Percentiles rank a stretch among this genome's conserved stretches.
Conservation (phyloP, 2,329 filamentous ascomycete species). For the Pleomassaria siparia region DNA sequence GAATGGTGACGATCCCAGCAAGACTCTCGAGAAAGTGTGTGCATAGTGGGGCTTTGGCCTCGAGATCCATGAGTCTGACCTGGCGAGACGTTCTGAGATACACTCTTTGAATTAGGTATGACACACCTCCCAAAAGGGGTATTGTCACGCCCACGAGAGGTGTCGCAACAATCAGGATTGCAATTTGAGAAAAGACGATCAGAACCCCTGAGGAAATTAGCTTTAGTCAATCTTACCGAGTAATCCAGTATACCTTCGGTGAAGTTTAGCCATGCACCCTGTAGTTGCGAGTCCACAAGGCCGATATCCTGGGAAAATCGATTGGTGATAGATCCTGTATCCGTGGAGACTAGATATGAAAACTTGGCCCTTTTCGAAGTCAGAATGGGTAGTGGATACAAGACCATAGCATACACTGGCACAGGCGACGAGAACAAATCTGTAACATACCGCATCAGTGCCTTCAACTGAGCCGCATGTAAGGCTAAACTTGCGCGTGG, state of each 20-base stretch:
- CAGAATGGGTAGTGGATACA: too few species aligned
- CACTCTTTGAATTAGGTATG: constrained; percentile 89
- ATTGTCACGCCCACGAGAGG: constrained; percentile 77
- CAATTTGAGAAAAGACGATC: constrained; percentile 47
- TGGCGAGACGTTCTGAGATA: constrained; percentile 77
- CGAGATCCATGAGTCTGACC: constrained; percentile 3
- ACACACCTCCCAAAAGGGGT: constrained; percentile 72
- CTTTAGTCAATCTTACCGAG: background rate
- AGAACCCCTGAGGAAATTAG: constrained; percentile 27
- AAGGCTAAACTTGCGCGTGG: constrained; percentile 11
- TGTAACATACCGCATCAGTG: constrained; percentile 14
- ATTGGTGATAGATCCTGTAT: constrained; percentile 29
- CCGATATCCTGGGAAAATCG: constrained; percentile 46
- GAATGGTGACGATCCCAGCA: constrained; percentile 85
- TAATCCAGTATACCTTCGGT: constrained; percentile 1
- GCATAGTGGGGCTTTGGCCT: constrained; percentile 62
- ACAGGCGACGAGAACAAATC: too few species aligned
- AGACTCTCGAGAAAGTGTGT: constrained; percentile 95
- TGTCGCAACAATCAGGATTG: constrained; percentile 74
- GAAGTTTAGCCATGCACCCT: constrained; percentile 22
- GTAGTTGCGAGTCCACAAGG: constrained; percentile 44
- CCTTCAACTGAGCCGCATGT: constrained; percentile 13
- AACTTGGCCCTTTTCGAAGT: constrained; percentile 11
- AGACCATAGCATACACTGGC: too few species aligned
- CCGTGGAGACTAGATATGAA: constrained; percentile 14